A percentile compares a stretch with the other conserved stretches of the same genome.
phyloP scores from a whole-genome alignment of 2,329 filamentous ascomycete species.

The Aureobasidium uvarum region DNA sequence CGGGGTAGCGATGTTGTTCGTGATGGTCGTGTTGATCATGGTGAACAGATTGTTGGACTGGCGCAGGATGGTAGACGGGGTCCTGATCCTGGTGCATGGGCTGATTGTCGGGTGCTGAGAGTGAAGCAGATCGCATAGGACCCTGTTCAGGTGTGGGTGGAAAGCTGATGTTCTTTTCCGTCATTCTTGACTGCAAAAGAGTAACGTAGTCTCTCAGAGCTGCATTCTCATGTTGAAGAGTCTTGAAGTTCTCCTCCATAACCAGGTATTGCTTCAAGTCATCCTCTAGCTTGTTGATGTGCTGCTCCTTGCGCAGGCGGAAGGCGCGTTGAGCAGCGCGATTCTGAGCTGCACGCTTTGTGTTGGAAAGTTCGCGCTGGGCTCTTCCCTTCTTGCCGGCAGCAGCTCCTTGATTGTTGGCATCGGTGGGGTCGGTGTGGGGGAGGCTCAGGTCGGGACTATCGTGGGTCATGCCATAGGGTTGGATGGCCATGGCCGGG shows the following conservation, averaged over 20 bases:
- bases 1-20: slow-evolving; percentile 6
- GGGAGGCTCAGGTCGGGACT: not conserved
- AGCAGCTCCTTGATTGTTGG: slow-evolving; percentile 35
- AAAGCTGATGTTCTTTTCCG: slow-evolving; percentile 79
- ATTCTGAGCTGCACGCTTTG: slow-evolving; percentile 95
- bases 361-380: slow-evolving; percentile 84
- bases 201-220: slow-evolving; percentile 90
- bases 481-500: slow-evolving; percentile 27
- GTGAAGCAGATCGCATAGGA: not conserved
- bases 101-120: slow-evolving; percentile 2
- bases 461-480: slow-evolving; percentile 14
- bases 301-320: slow-evolving; percentile 93
- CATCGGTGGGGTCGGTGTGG: not conserved
- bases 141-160: slow-evolving; percentile 69
- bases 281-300: slow-evolving; percentile 96
- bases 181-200: slow-evolving; percentile 78
- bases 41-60: not conserved
- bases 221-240: slow-evolving; percentile 85
- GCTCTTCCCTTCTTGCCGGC: slow-evolving; percentile 68
- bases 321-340: slow-evolving; percentile 97
- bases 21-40: not conserved
- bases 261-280: slow-evolving; percentile 79
- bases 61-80: not conserved
- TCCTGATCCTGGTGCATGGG: not conserved
- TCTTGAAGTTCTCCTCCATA: slow-evolving; percentile 74